These are phyloP conservation scores for Aspergillus tamarii DNA, from an alignment of 2,329 filamentous ascomycete species.

Conservation along the genomic window DNA sequence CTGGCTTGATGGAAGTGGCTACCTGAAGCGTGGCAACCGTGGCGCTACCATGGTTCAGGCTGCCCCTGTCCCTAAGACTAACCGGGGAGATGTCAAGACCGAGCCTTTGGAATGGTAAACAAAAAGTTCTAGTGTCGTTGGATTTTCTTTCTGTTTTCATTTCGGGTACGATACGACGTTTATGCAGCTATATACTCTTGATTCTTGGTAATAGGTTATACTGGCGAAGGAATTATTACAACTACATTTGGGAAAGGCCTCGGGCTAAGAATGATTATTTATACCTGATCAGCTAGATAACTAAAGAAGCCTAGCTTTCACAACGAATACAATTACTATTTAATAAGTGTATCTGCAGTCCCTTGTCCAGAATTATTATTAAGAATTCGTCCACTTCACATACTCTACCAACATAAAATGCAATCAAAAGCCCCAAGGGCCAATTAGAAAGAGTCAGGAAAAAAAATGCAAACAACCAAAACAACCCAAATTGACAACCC, in stretches of 20 bases:
- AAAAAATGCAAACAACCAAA: background rate
- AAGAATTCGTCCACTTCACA: background rate
- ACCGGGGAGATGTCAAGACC: constrained; percentile 78
- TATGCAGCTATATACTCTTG: constrained; percentile 10
- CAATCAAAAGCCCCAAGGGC: background rate
- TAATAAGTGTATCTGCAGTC: background rate
- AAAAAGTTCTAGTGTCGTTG: constrained; percentile 2
- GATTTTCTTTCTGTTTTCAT: constrained; percentile 2
- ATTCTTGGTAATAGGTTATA: background rate
- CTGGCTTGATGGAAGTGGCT: constrained; percentile 87
- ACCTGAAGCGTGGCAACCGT: constrained; percentile 63
- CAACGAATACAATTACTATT: background rate
- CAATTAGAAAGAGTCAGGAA: background rate
- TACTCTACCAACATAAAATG: background rate
- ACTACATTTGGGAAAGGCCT: constrained; percentile 2
- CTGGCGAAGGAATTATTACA: background rate
- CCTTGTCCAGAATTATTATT: background rate
- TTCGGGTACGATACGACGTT: constrained; percentile 37
- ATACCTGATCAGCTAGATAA: constrained; percentile 2
- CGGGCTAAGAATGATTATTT: background rate
- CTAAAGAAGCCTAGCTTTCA: background rate
- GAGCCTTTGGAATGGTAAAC: constrained; percentile 87
- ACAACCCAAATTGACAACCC: background rate
- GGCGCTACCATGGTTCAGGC: constrained; percentile 65
- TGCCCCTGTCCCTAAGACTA: constrained; percentile 80